These are phyloP conservation scores for Yamadazyma diddensiae DNA, from an alignment of 1,139 yeast genomes.

Conservation along the genomic window DNA sequence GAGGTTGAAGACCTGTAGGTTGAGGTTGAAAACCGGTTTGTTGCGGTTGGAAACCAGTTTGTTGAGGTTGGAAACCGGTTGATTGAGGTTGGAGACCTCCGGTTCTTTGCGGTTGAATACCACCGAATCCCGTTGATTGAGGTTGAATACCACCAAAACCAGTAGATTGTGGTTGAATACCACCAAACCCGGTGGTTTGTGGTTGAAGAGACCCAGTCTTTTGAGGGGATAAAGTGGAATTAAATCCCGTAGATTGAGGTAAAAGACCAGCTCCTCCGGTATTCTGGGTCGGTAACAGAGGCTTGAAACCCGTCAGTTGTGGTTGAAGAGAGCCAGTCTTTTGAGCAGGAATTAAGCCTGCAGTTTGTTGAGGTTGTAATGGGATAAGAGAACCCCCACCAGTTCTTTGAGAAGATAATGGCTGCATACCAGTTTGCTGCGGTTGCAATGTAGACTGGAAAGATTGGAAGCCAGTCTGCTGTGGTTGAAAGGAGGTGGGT, in stretches of 20 bases:
- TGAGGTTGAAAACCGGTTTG: constrained; percentile 33
- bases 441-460: constrained; percentile 23
- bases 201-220: constrained; percentile 21
- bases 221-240: neutral
- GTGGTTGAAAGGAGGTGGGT: constrained; percentile 28
- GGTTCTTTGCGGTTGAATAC: constrained; percentile 26
- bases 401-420: constrained; percentile 36
- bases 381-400: constrained; percentile 46
- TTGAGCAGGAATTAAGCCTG: constrained; percentile 45
- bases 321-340: constrained; percentile 44
- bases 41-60: constrained; percentile 35
- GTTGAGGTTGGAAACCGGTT: constrained; percentile 14
- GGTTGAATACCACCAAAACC: constrained; percentile 28
- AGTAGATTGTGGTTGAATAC: constrained; percentile 36
- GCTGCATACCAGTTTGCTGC: constrained; percentile 14
- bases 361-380: constrained; percentile 48
- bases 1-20: constrained; percentile 37
- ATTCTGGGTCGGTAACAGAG: neutral
- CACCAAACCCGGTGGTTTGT: constrained; percentile 37
- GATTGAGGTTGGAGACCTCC: constrained; percentile 16
- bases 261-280: constrained; percentile 18
- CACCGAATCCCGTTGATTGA: constrained; percentile 32
- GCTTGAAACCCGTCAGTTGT: constrained; percentile 31
- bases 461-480: constrained; percentile 32
- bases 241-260: constrained; percentile 35